phyloP scores from a whole-genome alignment of 148 eudicot genomes.

The Cornus controversa region DNA sequence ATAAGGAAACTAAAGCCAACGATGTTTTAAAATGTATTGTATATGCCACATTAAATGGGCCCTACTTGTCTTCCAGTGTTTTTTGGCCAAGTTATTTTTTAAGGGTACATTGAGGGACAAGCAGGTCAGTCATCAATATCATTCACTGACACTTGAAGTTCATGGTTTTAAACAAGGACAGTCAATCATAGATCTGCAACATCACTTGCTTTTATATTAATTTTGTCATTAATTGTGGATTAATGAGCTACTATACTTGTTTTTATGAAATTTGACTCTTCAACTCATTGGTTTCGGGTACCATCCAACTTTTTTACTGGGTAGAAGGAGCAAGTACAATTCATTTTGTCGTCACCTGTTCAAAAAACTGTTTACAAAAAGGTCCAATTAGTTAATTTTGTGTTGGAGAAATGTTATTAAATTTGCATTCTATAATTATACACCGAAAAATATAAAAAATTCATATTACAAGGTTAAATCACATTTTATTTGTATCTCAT shows the following conservation, averaged over 20 bases:
- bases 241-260: not conserved
- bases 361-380: not conserved
- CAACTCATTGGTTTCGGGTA: not conserved
- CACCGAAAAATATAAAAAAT: too few relatives aligned
- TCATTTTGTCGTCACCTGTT: not conserved
- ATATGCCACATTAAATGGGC: not conserved
- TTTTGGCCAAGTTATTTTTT: not conserved
- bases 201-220: not conserved
- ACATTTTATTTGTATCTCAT: too few relatives aligned
- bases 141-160: not conserved
- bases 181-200: not conserved
- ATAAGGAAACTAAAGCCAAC: too few relatives aligned
- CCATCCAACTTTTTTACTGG: not conserved
- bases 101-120: not conserved
- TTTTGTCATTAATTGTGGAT: not conserved
- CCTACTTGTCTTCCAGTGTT: not conserved
- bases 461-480: too few relatives aligned
- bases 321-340: not conserved
- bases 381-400: not conserved
- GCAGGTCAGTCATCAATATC: not conserved
- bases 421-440: too few relatives aligned
- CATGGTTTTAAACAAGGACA: not conserved
- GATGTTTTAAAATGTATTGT: not conserved
- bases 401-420: too few relatives aligned
- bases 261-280: not conserved